Conservation (phyloP, 345 rosid genomes). For the Moricandia arvensis region DNA sequence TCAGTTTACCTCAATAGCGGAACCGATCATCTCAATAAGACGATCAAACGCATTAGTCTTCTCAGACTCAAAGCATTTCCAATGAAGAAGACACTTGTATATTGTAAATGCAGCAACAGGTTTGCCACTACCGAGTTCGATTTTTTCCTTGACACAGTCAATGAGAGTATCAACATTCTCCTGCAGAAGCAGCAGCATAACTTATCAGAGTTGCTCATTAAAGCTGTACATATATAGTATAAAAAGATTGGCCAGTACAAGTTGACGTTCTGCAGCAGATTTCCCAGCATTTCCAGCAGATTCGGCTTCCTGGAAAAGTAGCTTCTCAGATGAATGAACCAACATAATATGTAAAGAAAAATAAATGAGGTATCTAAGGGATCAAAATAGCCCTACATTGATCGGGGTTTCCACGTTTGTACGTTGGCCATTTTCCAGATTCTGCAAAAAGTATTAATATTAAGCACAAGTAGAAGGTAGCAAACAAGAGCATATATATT, state of each 20-base stretch:
- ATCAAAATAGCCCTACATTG: slow-evolving; percentile 47
- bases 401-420: slow-evolving; percentile 48
- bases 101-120: slow-evolving; percentile 94
- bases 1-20: slow-evolving; percentile 82
- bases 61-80: slow-evolving; percentile 99
- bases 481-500: background rate
- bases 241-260: slow-evolving; percentile 50
- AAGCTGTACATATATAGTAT: slow-evolving; percentile 7
- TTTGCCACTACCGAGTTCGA: slow-evolving; percentile 83
- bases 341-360: slow-evolving; percentile 1
- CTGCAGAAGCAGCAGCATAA: slow-evolving; percentile 46
- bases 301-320: slow-evolving; percentile 62
- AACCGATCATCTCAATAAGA: slow-evolving; percentile 98
- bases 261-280: slow-evolving; percentile 76
- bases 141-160: slow-evolving; percentile 61
- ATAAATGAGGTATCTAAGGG: slow-evolving; percentile 13
- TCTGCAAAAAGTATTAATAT: slow-evolving; percentile 49
- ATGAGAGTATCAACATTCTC: slow-evolving; percentile 89
- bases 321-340: slow-evolving; percentile 9
- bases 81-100: slow-evolving; percentile 90
- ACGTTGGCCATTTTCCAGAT: slow-evolving; percentile 82
- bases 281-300: slow-evolving; percentile 66
- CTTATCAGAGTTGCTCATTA: slow-evolving; percentile 14
- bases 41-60: slow-evolving; percentile 93
- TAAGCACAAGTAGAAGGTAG: slow-evolving; percentile 19